Percentiles rank a stretch among this genome's conserved stretches.
Conservation (phyloP, 192 early-diverging fungal genomes). For the Dissophora globulifera region DNA sequence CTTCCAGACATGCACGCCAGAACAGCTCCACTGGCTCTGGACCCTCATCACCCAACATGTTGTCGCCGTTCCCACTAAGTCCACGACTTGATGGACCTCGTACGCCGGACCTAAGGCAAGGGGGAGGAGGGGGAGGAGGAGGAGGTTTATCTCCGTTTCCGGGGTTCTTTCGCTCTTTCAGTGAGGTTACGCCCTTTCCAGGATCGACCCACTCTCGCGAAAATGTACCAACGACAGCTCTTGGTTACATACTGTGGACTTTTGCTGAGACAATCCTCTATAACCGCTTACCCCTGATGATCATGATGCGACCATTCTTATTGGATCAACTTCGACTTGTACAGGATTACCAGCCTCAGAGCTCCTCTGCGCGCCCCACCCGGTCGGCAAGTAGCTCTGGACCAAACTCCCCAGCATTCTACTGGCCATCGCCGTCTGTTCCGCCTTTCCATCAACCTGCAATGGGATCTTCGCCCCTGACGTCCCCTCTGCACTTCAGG, state of each 20-base stretch:
- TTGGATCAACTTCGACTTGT: constrained; percentile 52
- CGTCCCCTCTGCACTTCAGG: constrained; percentile 17
- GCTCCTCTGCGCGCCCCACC: not conserved
- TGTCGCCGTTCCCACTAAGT: constrained; percentile 17
- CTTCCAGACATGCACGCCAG: not conserved
- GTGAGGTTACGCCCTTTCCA: constrained; percentile 15
- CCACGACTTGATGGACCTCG: constrained; percentile 23
- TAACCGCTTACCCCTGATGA: constrained; percentile 59
- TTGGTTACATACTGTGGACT: constrained; percentile 62
- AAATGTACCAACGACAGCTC: constrained; percentile 30
- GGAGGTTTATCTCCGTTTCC: constrained; percentile 12
- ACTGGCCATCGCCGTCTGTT: constrained; percentile 16
- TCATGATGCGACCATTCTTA: constrained; percentile 58
- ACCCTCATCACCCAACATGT: constrained; percentile 12
- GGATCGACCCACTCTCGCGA: not conserved
- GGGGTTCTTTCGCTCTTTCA: constrained; percentile 1
- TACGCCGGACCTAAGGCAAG: constrained; percentile 9
- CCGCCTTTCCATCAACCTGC: constrained; percentile 4
- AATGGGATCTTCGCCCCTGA: constrained; percentile 5
- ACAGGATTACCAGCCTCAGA: constrained; percentile 7
- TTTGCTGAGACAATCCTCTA: constrained; percentile 64
- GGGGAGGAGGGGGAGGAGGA: not conserved
- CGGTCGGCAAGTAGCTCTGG: constrained; percentile 26
- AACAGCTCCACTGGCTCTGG: constrained; percentile 12
- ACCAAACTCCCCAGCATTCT: constrained; percentile 26